A percentile compares a stretch with the other conserved stretches of the same genome.
Evolutionary conservation across 2,329 filamentous ascomycete genomes (phyloP).

Genomic region (Lachnellula subtilissima): DNA sequence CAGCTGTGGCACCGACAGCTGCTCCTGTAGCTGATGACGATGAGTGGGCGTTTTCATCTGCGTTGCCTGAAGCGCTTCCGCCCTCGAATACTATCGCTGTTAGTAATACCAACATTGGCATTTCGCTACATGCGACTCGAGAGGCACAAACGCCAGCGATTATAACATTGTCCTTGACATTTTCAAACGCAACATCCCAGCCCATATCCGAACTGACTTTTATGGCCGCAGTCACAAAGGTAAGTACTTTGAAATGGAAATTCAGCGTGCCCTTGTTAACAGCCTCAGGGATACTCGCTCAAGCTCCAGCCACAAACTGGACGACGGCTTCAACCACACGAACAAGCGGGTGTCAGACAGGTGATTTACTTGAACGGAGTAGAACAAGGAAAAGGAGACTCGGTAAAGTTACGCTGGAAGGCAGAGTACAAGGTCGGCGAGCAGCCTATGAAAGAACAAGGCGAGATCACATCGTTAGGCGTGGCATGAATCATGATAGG

Average conservation of each 20-base stretch:
- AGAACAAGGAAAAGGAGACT: slow-evolving; percentile 62
- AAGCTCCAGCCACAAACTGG: slow-evolving; percentile 82
- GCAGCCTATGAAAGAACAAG: slow-evolving; percentile 70
- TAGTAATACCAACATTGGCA: slow-evolving; percentile 63
- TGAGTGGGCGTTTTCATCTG: slow-evolving; percentile 90
- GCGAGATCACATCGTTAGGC: slow-evolving; percentile 75
- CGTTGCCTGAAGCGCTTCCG: slow-evolving; percentile 59
- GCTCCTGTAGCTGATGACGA: slow-evolving; percentile 64
- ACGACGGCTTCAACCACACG: slow-evolving; percentile 64
- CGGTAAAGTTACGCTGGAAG: slow-evolving; percentile 88
- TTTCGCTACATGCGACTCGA: slow-evolving; percentile 69
- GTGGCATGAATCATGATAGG: slow-evolving; percentile 48
- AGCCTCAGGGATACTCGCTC: slow-evolving; percentile 66
- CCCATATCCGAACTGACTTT: slow-evolving; percentile 78
- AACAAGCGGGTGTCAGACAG: slow-evolving; percentile 74
- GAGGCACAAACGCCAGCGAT: slow-evolving; percentile 36
- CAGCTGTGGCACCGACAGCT: slow-evolving; percentile 29
- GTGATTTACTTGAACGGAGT: slow-evolving; percentile 73
- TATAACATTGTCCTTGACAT: slow-evolving; percentile 70
- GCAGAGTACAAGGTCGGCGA: slow-evolving; percentile 69
- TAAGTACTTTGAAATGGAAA: slow-evolving; percentile 35
- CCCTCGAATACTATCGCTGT: slow-evolving; percentile 56
- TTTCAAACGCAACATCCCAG: slow-evolving; percentile 73
- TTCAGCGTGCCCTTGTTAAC: slow-evolving; percentile 9
- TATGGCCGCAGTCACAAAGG: slow-evolving; percentile 90